These are phyloP conservation scores for Trichophyton simii DNA, from an alignment of 2,329 filamentous ascomycete species.

Conservation along the genomic window DNA sequence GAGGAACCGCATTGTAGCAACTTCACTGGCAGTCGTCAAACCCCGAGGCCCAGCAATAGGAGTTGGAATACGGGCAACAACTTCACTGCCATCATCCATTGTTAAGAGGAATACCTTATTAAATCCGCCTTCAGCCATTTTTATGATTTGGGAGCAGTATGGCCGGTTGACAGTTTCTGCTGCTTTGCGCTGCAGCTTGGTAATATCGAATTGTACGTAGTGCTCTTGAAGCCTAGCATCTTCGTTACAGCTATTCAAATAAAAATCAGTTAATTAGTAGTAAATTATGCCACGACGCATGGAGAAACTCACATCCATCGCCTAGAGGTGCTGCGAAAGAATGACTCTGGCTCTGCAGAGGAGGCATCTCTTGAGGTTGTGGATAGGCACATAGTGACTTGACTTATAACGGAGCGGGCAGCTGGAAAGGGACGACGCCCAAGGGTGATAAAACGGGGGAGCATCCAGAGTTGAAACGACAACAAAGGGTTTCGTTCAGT, in stretches of 20 bases:
- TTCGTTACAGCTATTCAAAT: constrained; percentile 10
- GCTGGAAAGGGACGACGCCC: not conserved
- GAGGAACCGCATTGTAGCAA: constrained; percentile 26
- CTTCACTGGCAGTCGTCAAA: constrained; percentile 26
- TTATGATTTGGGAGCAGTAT: constrained; percentile 14
- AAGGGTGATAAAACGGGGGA: not conserved
- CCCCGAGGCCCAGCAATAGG: constrained; percentile 18
- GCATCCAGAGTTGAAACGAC: not conserved
- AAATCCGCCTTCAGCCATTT: constrained; percentile 22
- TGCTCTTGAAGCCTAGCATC: constrained; percentile 6
- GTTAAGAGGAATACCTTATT: constrained; percentile 19
- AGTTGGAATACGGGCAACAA: constrained; percentile 19
- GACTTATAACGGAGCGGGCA: not conserved
- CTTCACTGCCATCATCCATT: constrained; percentile 15
- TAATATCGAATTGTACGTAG: constrained; percentile 8
- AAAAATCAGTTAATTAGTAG: not conserved
- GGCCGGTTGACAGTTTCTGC: constrained; percentile 11
- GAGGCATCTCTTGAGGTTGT: not conserved
- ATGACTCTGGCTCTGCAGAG: not conserved
- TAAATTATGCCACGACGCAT: not conserved
- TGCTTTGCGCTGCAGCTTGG: constrained; percentile 3
- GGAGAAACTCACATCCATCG: constrained; percentile 6
- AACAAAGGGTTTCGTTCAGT: no score
- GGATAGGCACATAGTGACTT: not conserved
- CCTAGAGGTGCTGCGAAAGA: constrained; percentile 6